Percentiles rank a stretch among this genome's conserved stretches.
phyloP scores from a whole-genome alignment of 768 basidiomycete genomes.

The Phaffia tasmanica region DNA sequence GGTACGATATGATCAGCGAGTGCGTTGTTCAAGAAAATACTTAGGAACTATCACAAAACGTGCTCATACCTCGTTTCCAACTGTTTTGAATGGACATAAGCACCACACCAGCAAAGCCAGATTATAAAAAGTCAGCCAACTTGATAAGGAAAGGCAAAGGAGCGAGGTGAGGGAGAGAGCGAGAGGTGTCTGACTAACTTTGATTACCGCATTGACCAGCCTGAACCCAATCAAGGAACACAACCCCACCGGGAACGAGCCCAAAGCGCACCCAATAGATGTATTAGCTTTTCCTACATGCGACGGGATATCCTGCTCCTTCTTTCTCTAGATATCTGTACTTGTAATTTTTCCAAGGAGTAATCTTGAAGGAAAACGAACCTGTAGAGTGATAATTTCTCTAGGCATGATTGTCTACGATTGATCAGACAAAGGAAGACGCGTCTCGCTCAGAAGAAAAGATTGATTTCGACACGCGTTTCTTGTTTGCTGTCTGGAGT shows the following conservation, averaged over 20 bases:
- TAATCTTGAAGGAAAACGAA: slow-evolving; percentile 19
- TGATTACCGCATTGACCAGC: slow-evolving; percentile 90
- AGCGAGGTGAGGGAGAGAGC: neutral
- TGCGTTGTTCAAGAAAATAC: neutral
- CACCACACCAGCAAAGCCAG: neutral
- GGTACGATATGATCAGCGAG: neutral
- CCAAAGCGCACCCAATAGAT: neutral
- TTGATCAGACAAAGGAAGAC: slow-evolving; percentile 36
- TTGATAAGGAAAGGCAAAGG: neutral
- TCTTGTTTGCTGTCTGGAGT: no score
- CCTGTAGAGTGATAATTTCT: slow-evolving; percentile 40
- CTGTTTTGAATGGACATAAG: slow-evolving; percentile 40
- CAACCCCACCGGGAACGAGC: no score
- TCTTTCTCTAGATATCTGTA: no score
- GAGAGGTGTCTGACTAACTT: slow-evolving; percentile 45
- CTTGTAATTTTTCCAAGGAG: neutral
- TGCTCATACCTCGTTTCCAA: slow-evolving; percentile 58
- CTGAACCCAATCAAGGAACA: slow-evolving; percentile 45
- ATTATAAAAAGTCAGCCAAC: neutral
- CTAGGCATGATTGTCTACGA: slow-evolving; percentile 34
- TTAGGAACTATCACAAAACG: neutral
- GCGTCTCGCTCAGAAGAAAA: slow-evolving; percentile 31
- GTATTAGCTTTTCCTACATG: neutral
- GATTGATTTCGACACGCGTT: no score
- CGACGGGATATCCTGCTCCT: no score